Evolutionary conservation across 148 eudicot species (phyloP), one percentile per base, ranked within the genome.

Genomic region (Nyssa sinensis): DNA sequence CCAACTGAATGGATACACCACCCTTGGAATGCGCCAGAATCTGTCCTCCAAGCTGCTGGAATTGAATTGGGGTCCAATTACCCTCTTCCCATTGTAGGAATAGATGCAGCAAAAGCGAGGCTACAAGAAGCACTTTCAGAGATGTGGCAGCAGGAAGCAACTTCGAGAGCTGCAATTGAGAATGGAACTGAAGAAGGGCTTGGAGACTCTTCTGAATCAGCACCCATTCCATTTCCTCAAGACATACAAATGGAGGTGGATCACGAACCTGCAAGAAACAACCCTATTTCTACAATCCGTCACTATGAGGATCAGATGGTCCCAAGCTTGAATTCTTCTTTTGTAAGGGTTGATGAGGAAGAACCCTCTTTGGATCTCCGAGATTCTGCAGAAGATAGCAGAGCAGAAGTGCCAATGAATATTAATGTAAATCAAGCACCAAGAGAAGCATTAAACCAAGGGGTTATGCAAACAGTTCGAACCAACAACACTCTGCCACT

Each of bases 1-100:
- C 96, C 99, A 21, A 95, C 97, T 41, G 98, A 90, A 60, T 95
- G 99, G 99, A 95, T 95, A 75, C 99, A 95, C 74, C 99, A 91
- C 62, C 99, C 99, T 7, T 95, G 98, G 98, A 77, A 95, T 73
- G 94, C 98, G 30, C 98, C 99, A 12, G 93, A 89, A 78, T 86
- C 77, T 24, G 98, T 95, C 16, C 88, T 93, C 39, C 97, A 91
- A 80, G 99, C 99, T 55, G 98, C 98, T 62, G 98, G 99, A 31
- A 82, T 95, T 19, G 99, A 95, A 78, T 88, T 95, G 0, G 99
- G 97, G 32, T 88, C 98, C 55, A 95, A 95, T 75, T 95, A 95
- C 75, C 97, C 98, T 80, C 89, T 87, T 55, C 97, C 97, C n/a
- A 88, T 93, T 3, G 90, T 95, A 17, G 89, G 78, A 76, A 86